Evolutionary conservation across 495 filamentous ascomycete species (phyloP).

Genomic region (Talaromyces liani): DNA sequence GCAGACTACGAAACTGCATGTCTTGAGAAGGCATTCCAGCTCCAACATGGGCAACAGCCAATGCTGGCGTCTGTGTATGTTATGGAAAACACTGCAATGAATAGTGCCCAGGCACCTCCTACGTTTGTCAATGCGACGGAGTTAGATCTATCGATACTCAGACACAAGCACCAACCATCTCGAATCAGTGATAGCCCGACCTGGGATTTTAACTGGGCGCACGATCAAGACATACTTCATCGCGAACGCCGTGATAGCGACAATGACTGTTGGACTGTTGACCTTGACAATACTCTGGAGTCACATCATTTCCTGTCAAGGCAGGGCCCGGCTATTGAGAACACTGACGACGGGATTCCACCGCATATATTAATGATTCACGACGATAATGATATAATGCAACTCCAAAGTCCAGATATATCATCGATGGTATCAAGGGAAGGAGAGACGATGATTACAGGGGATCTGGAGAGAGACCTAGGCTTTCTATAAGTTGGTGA

Average conservation of each 20-base stretch:
- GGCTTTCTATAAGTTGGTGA: conserved; percentile 16
- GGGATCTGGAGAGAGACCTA: conserved; percentile 36
- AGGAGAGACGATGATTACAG: conserved; percentile 23
- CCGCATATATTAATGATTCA: background rate
- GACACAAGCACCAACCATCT: background rate
- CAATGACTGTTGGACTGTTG: background rate
- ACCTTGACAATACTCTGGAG: background rate
- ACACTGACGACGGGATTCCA: background rate
- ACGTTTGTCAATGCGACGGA: conserved; percentile 29
- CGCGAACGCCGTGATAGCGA: background rate
- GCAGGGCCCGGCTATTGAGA: background rate
- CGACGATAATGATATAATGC: background rate
- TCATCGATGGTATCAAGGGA: conserved; percentile 10
- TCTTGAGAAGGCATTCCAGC: conserved; percentile 69
- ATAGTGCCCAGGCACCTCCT: conserved; percentile 11
- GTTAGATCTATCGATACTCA: conserved; percentile 18
- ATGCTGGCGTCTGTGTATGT: conserved; percentile 4
- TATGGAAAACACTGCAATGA: conserved; percentile 5
- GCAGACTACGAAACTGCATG: conserved; percentile 76
- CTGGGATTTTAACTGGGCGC: background rate
- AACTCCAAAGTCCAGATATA: conserved; percentile 11
- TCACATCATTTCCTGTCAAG: background rate
- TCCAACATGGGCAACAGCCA: conserved; percentile 21
- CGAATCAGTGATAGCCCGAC: background rate
- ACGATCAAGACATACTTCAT: background rate